Base-by-base conservation (phyloP, 2,329 filamentous ascomycete genomes). In the Tolypocladium ophioglossoides region DNA sequence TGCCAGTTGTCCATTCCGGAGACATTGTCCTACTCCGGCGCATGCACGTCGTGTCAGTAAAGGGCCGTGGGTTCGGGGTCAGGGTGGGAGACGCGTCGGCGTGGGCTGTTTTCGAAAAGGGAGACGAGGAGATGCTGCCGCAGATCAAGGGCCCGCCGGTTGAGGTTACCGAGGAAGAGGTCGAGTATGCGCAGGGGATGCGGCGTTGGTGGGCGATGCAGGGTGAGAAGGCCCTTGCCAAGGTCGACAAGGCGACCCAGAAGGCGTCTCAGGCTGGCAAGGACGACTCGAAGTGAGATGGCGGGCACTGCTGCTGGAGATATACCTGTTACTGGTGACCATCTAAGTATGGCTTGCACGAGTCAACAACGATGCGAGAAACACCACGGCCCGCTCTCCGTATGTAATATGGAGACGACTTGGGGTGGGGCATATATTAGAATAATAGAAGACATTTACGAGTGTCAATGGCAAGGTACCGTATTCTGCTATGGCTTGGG, bases 81-180 rank as follows among this genome's bases (percentile, higher is more conserved):
- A 70, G 74, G 50, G 75, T 74, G n/a, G 74, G 71, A n/a, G 78
- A 79, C 47, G 71, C 69, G 37, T 84, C 80, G 18, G 77, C 78
- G 53, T 86, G 83, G 79, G 82, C 79, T 2, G 79, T 86, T 3
- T 84, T 82, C 57, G 79, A 83, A 59, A 67, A 68, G 40, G 67
- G 67, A 3, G 66, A 70, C 48, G 62, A 64, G 52, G 64, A 69
- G 54, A 63, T 64, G 62, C 66, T 75, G 46, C 70, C 78, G 44
- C 78, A 85, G 67, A 77, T 85, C 52, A 77, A 75, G 56, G 82
- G 82, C 0, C 78, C 80, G 52, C 81, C 81, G 0, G 74, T 85
- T 22, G 82, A 85, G 66, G 73, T 78, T 56, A 71, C 71, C 32
- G 69, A 73, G 16, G 69, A 66, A 32, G 82, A 84, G 66, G 70